phyloP scores from a whole-genome alignment of 441 rosid genomes.

The Omphalea diandra region DNA sequence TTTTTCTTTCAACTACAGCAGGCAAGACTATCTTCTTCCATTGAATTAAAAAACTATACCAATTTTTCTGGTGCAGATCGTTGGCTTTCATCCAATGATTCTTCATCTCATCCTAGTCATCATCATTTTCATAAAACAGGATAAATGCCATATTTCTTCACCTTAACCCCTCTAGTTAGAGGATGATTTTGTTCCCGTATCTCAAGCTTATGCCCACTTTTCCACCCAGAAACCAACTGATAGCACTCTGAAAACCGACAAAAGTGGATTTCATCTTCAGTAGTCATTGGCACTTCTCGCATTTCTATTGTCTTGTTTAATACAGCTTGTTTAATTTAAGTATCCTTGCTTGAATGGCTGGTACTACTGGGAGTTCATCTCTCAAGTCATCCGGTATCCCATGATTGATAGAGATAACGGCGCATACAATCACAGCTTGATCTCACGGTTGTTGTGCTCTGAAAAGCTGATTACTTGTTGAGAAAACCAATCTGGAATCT shows the following conservation, averaged over 20 bases:
- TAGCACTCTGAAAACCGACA: conserved; percentile 38
- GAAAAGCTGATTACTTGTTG: conserved; percentile 33
- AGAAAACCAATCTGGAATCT: conserved; percentile 54
- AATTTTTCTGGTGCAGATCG: conserved; percentile 39
- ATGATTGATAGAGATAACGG: conserved; percentile 44
- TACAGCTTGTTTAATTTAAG: conserved; percentile 10
- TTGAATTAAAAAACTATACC: conserved; percentile 23
- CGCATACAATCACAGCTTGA: conserved; percentile 47
- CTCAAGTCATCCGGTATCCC: conserved; percentile 29
- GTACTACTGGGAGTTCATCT: conserved; percentile 30
- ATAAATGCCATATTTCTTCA: conserved; percentile 37
- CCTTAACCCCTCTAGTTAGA: conserved; percentile 20
- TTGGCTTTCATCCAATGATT: conserved; percentile 23
- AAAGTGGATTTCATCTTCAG: conserved; percentile 49
- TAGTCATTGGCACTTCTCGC: conserved; percentile 43
- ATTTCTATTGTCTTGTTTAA: conserved; percentile 28
- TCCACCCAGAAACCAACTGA: conserved; percentile 34
- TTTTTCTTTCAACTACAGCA: background rate
- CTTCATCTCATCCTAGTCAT: conserved; percentile 38
- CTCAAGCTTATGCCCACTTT: conserved; percentile 32
- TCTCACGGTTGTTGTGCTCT: conserved; percentile 30
- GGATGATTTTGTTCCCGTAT: conserved; percentile 19
- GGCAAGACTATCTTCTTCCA: conserved; percentile 13
- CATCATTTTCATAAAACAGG: conserved; percentile 36
- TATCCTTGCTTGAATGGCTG: conserved; percentile 41